Percentiles rank a stretch among this genome's conserved stretches.
Evolutionary conservation across 352 stramenopile species (phyloP).

Genomic region (Phytopythium delawarense): DNA sequence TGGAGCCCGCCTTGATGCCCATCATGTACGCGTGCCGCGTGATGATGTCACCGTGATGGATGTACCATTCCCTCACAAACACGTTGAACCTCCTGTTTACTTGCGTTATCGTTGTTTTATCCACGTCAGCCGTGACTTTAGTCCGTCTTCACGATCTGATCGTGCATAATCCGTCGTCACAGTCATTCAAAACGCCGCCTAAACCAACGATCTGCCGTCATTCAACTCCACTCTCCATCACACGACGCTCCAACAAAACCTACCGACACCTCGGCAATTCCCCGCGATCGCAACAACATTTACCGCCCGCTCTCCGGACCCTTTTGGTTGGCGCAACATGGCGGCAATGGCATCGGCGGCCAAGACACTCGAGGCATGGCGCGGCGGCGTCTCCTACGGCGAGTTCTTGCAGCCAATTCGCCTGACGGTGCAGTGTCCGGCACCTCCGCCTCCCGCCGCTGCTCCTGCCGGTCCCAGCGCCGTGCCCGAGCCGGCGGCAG

Average conservation of each 20-base stretch:
- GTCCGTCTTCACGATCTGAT: background rate
- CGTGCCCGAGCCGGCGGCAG: background rate
- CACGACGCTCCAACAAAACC: background rate
- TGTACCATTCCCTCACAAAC: too few species aligned
- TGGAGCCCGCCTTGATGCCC: conserved; percentile 38
- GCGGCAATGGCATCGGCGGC: too few species aligned
- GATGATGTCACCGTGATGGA: conserved; percentile 24
- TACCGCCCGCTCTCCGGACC: conserved; percentile 7
- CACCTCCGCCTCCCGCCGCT: background rate
- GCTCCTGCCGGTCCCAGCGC: background rate
- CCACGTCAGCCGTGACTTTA: background rate
- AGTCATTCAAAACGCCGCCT: background rate
- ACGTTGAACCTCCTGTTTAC: background rate
- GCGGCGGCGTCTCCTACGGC: conserved; percentile 30
- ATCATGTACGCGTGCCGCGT: conserved; percentile 24
- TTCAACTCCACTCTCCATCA: background rate
- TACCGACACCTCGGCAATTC: background rate
- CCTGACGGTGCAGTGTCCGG: conserved; percentile 18
- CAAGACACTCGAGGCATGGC: conserved; percentile 28
- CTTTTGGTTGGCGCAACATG: background rate
- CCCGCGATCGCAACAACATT: background rate
- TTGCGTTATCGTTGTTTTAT: background rate
- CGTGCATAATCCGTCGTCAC: background rate
- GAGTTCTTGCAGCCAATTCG: conserved; percentile 43
- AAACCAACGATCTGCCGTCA: background rate